phyloP scores from a whole-genome alignment of 257 asterid species.

The Handroanthus guayacan region DNA sequence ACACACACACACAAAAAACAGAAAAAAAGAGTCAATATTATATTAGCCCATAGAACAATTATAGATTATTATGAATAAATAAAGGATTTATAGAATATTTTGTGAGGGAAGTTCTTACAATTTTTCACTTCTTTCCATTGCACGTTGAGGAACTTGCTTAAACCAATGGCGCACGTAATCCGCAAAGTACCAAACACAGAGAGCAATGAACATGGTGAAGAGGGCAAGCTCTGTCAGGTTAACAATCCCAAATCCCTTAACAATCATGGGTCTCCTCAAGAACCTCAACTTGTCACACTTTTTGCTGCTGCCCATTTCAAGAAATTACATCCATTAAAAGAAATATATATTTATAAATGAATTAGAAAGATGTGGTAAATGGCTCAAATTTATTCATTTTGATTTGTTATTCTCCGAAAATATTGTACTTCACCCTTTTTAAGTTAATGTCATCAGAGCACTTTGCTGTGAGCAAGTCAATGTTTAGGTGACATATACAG shows the following conservation, averaged over 20 bases:
- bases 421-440: too few species aligned
- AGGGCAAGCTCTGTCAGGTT: constrained; percentile 70
- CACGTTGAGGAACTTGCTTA: constrained; percentile 48
- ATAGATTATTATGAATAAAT: neutral
- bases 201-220: constrained; percentile 72
- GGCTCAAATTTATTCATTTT: too few species aligned
- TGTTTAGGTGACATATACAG: too few species aligned
- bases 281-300: constrained; percentile 41
- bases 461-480: too few species aligned
- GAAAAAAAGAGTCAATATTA: too few species aligned
- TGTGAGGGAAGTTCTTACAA: constrained; percentile 49
- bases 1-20: too few species aligned
- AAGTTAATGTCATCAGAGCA: too few species aligned
- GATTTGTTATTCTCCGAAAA: too few species aligned
- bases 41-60: too few species aligned
- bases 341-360: too few species aligned
- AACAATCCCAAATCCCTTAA: constrained; percentile 78
- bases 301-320: constrained; percentile 36
- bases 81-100: neutral
- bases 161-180: constrained; percentile 74
- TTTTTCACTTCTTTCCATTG: constrained; percentile 60
- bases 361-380: too few species aligned
- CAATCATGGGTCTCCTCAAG: constrained; percentile 71
- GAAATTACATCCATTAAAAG: neutral
- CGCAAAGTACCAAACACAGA: constrained; percentile 80